phyloP scores from a whole-genome alignment of 306 rosid species.

The Quercus gilva region DNA sequence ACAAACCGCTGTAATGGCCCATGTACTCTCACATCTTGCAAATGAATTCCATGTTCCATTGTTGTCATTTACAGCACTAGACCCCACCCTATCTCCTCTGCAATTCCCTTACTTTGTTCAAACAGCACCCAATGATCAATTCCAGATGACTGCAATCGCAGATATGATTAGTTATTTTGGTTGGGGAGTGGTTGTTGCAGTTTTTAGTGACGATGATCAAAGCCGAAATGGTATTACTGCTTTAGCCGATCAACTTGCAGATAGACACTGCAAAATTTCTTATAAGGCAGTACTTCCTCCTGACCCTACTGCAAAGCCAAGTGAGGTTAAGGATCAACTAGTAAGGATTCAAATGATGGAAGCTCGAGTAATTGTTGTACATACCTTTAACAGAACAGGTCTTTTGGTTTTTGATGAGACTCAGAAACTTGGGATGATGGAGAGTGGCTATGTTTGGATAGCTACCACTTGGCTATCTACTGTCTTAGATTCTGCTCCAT shows the following conservation, averaged over 20 bases:
- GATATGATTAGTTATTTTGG: constrained; percentile 34
- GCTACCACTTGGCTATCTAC: constrained; percentile 53
- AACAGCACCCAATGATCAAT: constrained; percentile 54
- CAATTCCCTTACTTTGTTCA: constrained; percentile 57
- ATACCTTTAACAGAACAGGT: constrained; percentile 35
- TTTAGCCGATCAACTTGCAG: constrained; percentile 41
- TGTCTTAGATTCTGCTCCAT: constrained; percentile 42
- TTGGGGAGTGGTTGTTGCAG: constrained; percentile 37
- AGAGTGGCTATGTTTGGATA: constrained; percentile 52
- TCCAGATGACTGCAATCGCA: constrained; percentile 54
- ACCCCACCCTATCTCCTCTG: constrained; percentile 38
- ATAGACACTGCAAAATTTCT: constrained; percentile 35
- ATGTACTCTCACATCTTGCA: constrained; percentile 47
- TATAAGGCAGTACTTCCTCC: constrained; percentile 48
- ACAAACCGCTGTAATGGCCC: constrained; percentile 45
- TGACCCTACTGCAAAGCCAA: constrained; percentile 33
- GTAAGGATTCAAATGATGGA: constrained; percentile 34
- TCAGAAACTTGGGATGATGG: constrained; percentile 45
- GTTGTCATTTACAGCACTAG: constrained; percentile 48
- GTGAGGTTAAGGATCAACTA: constrained; percentile 21
- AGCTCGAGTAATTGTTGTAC: constrained; percentile 39
- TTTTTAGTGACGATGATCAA: constrained; percentile 47
- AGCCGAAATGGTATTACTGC: constrained; percentile 41
- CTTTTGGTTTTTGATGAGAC: constrained; percentile 49
- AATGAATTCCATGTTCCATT: constrained; percentile 53